Evolutionary conservation across 192 early-diverging fungal species (phyloP), one percentile per base, ranked within the genome.

Genomic region (Podila clonocystis): DNA sequence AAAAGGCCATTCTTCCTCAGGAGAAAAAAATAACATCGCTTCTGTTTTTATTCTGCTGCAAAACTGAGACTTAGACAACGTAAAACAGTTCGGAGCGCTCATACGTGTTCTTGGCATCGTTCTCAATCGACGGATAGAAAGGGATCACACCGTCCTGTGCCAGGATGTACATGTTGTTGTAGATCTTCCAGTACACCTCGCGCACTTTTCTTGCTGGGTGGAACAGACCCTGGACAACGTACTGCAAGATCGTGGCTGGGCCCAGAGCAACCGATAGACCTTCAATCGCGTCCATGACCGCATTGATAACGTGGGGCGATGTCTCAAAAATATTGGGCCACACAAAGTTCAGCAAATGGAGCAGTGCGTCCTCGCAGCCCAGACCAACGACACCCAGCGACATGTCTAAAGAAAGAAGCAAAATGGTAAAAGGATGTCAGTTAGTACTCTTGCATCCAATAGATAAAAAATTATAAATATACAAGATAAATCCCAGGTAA

Each of bases 311-410:
- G 83, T 99, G 98, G 49, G 98, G 98, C 64, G 90, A 90, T 55
- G 91, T 92, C 80, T 99, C 98, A 82, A 99, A 99, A 66, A 99
- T 97, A 78, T 99, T 99, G 20, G 98, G 98, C 97, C 97, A 99
- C 24, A 99, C 92, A 68, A 89, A 92, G 77, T 99, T 99, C 48
- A 99, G 90, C 82, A 99, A 82, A 65, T 99, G 98, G 30, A 92
- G 79, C n/a, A 99, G 77, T 2, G 97, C 93, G 38, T 97, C 96
- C 84, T 99, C 98, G 85, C 95, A 97, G 20, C 91, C 92, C 13
- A 96, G 83, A 20, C 97, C 97, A 26, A 94, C 90, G 4, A 98
- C 96, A n/a, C 96, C 97, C 28, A 99, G 84, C 0, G 96, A 87
- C 92, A 98, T 92, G 73, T 99, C 83, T 84, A 73, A 59, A 63